Percentiles rank a stretch among this genome's conserved stretches.
These are phyloP conservation scores for Sutorius australiensis DNA, from an alignment of 768 basidiomycete species.

Conservation along the genomic window DNA sequence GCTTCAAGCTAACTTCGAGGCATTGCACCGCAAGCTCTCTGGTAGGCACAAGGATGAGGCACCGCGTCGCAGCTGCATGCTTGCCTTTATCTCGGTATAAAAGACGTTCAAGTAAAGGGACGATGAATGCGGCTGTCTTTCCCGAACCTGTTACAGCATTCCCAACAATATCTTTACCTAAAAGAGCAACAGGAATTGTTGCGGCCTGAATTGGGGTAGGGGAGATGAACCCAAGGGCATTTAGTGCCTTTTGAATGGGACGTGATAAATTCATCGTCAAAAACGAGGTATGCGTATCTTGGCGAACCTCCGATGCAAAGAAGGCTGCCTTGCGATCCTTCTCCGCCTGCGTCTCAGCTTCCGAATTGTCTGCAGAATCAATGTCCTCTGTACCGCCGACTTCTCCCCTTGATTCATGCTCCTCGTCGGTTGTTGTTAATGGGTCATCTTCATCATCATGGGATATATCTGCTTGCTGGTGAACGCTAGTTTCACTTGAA, in stretches of 20 bases:
- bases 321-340: conserved; percentile 80
- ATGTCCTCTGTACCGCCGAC: conserved; percentile 34
- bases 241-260: conserved; percentile 86
- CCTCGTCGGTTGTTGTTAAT: conserved; percentile 31
- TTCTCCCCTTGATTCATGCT: conserved; percentile 29
- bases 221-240: conserved; percentile 70
- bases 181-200: conserved; percentile 87
- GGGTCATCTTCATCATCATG: conserved; percentile 31
- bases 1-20: conserved; percentile 82
- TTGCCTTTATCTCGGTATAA: conserved; percentile 88
- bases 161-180: conserved; percentile 96
- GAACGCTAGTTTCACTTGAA: conserved; percentile 1
- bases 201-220: conserved; percentile 97
- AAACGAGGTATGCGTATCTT: conserved; percentile 72
- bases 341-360: conserved; percentile 54
- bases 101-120: conserved; percentile 91
- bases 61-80: conserved; percentile 81
- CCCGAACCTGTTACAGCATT: conserved; percentile 96
- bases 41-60: conserved; percentile 90
- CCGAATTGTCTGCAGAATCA: conserved; percentile 57
- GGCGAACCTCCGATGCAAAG: conserved; percentile 61
- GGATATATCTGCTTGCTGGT: conserved; percentile 28
- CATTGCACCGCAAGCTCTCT: conserved; percentile 96
- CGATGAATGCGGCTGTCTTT: conserved; percentile 96
- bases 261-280: conserved; percentile 93